These are phyloP conservation scores for Cylindrotheca fusiformis DNA, from an alignment of 108 stramenopile genomes.

Conservation along the genomic window DNA sequence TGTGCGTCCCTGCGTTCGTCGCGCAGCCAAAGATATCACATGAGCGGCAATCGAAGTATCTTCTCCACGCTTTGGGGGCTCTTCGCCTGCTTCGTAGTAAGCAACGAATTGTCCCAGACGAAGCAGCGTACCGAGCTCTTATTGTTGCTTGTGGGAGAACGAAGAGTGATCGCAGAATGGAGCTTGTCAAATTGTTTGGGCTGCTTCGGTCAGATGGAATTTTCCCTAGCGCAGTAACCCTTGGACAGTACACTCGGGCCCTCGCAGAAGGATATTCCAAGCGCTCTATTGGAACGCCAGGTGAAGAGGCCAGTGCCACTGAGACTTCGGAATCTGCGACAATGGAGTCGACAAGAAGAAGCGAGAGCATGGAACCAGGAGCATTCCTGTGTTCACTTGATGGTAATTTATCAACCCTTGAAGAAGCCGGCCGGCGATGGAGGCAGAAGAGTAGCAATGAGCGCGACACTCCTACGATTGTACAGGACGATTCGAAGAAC, in stretches of 20 bases:
- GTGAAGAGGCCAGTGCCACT: conserved; percentile 20
- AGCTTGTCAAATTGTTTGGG: conserved; percentile 78
- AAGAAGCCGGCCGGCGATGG: conserved; percentile 76
- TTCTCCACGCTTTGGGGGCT: conserved; percentile 80
- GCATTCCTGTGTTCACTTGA: conserved; percentile 51
- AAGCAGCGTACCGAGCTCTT: conserved; percentile 79
- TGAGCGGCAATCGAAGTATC: conserved; percentile 65
- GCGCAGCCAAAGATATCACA: conserved; percentile 48
- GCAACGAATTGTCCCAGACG: conserved; percentile 77
- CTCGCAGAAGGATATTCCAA: conserved; percentile 89
- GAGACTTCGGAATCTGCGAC: conserved; percentile 16
- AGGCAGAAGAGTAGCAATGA: conserved; percentile 29
- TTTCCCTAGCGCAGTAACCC: conserved; percentile 80
- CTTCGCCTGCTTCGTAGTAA: conserved; percentile 66
- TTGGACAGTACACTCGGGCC: conserved; percentile 83
- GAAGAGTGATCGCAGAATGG: conserved; percentile 64
- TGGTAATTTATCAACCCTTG: conserved; percentile 42
- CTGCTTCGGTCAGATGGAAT: conserved; percentile 79
- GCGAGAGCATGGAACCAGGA: conserved; percentile 5
- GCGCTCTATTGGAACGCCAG: conserved; percentile 21
- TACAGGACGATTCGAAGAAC: conserved; percentile 4
- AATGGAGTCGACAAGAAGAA: not conserved
- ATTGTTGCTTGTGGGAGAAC: conserved; percentile 84
- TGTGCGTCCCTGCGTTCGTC: conserved; percentile 74
- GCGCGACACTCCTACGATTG: not conserved